phyloP scores from a whole-genome alignment of 148 eudicot genomes.

The Dianthus caryophyllus region DNA sequence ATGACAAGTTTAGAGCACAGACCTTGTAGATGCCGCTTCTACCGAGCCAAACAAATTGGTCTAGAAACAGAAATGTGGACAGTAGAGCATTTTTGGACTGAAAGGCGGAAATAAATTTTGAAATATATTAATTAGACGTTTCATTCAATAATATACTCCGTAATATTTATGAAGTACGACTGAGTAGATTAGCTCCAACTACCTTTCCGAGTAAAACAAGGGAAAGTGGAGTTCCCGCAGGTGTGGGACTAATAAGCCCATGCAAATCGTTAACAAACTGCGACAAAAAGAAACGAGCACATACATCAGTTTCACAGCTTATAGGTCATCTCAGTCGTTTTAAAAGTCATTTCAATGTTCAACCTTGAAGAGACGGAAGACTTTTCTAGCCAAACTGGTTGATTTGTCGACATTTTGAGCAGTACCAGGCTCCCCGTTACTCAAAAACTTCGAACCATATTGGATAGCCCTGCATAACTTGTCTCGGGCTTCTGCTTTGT shows the following conservation, averaged over 20 bases:
- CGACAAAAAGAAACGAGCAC: conserved; percentile 13
- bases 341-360: conserved; percentile 5
- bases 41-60: conserved; percentile 97
- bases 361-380: conserved; percentile 97
- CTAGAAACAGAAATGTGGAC: conserved; percentile 96
- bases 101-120: background rate
- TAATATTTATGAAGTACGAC: background rate
- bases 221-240: conserved; percentile 93
- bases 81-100: conserved; percentile 94
- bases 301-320: background rate
- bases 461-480: conserved; percentile 99
- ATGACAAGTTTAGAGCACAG: background rate
- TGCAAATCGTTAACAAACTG: conserved; percentile 98
- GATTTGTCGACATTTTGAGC: conserved; percentile 92
- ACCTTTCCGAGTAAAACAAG: conserved; percentile 89
- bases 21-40: conserved; percentile 97
- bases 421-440: conserved; percentile 93
- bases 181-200: background rate
- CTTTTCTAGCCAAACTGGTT: conserved; percentile 93
- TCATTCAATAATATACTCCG: background rate
- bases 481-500: conserved; percentile 99
- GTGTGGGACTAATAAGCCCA: conserved; percentile 75
- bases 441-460: conserved; percentile 91
- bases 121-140: background rate
- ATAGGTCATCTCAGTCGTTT: too few relatives aligned